Evolutionary conservation across 1,284 basidiomycete species (phyloP).

Genomic region (Rugosomyces carneus): DNA sequence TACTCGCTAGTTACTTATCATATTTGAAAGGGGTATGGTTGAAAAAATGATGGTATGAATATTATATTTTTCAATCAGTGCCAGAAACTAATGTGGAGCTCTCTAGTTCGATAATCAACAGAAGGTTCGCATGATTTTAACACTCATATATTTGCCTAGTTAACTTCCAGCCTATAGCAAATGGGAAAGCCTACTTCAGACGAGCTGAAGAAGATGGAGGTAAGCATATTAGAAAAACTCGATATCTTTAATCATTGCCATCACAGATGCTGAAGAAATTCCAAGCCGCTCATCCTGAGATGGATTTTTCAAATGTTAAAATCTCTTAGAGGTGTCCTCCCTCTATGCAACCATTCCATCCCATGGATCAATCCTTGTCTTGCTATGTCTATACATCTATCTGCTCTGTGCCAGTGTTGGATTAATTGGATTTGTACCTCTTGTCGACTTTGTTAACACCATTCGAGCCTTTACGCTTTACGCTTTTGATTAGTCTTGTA

Average conservation of each 20-base stretch:
- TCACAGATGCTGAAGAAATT: constrained; percentile 75
- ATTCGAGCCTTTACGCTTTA: constrained; percentile 73
- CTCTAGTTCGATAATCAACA: constrained; percentile 94
- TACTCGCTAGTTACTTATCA: neutral
- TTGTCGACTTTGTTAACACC: constrained; percentile 28
- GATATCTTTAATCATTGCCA: constrained; percentile 2
- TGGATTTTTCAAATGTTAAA: constrained; percentile 93
- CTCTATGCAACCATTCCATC: too few species aligned
- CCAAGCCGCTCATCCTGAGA: constrained; percentile 84
- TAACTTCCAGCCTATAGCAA: constrained; percentile 49
- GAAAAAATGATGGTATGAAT: constrained; percentile 98
- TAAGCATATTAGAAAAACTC: constrained; percentile 26
- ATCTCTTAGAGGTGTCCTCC: constrained; percentile 45
- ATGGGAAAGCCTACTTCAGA: constrained; percentile 94
- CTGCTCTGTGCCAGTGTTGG: too few species aligned
- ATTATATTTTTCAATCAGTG: constrained; percentile 10
- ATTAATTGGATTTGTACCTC: constrained; percentile 35
- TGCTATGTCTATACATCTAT: neutral
- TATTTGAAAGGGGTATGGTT: constrained; percentile 77
- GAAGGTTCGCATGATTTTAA: constrained; percentile 49
- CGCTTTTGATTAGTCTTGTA: constrained; percentile 70
- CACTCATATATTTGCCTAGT: neutral
- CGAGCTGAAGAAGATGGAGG: constrained; percentile 86
- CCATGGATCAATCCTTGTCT: neutral
- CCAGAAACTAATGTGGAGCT: constrained; percentile 3